Base-by-base conservation (phyloP, 495 filamentous ascomycete genomes). In the Aspergillus funiculosus region DNA sequence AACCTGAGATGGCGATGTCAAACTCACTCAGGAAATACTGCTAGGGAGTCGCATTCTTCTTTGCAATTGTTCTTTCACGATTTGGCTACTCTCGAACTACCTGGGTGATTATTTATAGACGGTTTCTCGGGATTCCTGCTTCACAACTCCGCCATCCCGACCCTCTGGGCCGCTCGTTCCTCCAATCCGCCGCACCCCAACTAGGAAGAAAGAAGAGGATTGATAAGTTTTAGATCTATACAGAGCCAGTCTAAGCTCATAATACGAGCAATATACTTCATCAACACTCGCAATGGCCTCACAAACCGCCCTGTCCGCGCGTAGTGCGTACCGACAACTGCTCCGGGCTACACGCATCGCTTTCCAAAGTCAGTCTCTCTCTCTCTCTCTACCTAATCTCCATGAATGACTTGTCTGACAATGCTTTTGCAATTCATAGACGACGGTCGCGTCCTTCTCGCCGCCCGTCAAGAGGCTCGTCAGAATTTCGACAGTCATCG, bases 321-420 rank as follows among this genome's bases (percentile, higher is more conserved):
- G 89, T 2, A 73, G 75, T 56, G 87, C 89, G 13, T 98, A 96
- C 66, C 76, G 91, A 51, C 72, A 85, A 48, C 65, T 98, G 22
- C 75, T 95, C 46, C 92, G 94, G 38, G 82, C 89, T 19, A 80
- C 87, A 22, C 73, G 82, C 21, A 71, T 91, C 46, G 90, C 89
- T 31, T 97, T 97, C 66, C 69, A 81, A 72, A 84, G 90, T 94
- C 64, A 24, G 61, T 57, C 24, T 24, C 11, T 18, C 14, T 38
- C 18, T 36, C 25, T 7, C 7, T 6, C 4, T 18, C 13, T 10
- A 31, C 11, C 24, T 18, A 15, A 4, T 21, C 1, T 9, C 13
- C 5, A n/a, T 34, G 13, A 42, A 52, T 35, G n/a, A n/a, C n/a
- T n/a, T n/a, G n/a, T n/a, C n/a, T n/a, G n/a, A n/a, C n/a, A n/a